Percentiles rank a stretch among this genome's conserved stretches.
Conservation (phyloP, 495 filamentous ascomycete species). For the Penicillium simplicissimum region DNA sequence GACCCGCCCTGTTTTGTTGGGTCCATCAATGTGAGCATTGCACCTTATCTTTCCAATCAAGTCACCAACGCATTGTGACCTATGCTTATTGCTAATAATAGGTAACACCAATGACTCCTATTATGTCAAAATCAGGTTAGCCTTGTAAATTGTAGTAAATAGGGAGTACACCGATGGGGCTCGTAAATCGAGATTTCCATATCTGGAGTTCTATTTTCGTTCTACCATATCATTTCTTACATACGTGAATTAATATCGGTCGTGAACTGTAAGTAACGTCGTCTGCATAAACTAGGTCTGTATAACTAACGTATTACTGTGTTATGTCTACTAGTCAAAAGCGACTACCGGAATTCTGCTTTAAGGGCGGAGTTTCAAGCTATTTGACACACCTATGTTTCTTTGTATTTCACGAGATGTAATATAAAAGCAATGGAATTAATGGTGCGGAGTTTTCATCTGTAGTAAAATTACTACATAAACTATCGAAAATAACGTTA, state of each 20-base stretch:
- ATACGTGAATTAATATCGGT: neutral
- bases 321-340: neutral
- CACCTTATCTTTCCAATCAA: constrained; percentile 20
- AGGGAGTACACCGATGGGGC: neutral
- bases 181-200: neutral
- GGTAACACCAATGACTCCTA: neutral
- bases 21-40: constrained; percentile 13
- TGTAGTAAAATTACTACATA: neutral
- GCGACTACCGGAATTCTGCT: neutral
- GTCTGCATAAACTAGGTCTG: neutral
- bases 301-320: too few relatives aligned
- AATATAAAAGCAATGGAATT: neutral
- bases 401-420: neutral
- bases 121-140: neutral
- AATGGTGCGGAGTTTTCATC: neutral
- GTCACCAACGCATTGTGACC: constrained; percentile 1
- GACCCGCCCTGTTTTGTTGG: constrained; percentile 4
- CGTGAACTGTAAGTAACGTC: neutral
- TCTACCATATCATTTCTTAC: neutral
- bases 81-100: neutral
- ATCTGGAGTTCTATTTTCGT: neutral
- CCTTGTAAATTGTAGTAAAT: neutral
- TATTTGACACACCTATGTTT: neutral
- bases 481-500: neutral
- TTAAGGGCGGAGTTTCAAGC: neutral